Evolutionary conservation across 352 stramenopile genomes (phyloP), one percentile per base, ranked within the genome.

Genomic region (Phytopythium montanum): DNA sequence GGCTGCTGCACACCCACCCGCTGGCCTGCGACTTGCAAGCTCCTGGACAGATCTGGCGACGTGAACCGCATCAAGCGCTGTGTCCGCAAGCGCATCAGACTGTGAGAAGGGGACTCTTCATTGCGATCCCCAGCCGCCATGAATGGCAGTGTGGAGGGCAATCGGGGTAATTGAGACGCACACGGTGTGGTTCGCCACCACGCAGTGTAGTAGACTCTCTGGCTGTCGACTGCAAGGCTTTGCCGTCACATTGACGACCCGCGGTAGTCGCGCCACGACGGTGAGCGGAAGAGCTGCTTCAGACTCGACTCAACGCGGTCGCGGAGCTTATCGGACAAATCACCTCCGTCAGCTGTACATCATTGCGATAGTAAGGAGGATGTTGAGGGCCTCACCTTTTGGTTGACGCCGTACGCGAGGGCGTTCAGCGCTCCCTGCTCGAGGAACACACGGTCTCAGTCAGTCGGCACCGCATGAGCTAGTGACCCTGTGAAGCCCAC

Each of bases 371-470:
- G 7, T 18, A 28, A 18, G 18, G 41, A 48, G 19, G 21, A 18
- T 9, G 2, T 5, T 48, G 0, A n/a, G n/a, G 19, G 23, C 45
- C 59, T 5, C 48, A 90, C 82, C 69, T 79, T 79, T n/a, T 61
- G 54, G 61, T 90, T 90, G 59, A 88, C 66, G 19, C 83, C 79
- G 51, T 90, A 92, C 0, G 61, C 74, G 23, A 82, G 12, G 9
- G 74, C 67, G 60, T 90, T 90, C 61, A 88, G 73, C 0, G 67
- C 69, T 46, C 83, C 80, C 77, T 90, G n/a, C 25, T 2, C 18
- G 13, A 3, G 13, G 5, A 25, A n/a, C n/a, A 45, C 19, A 45
- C 18, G 16, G n/a, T 45, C 16, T 6, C 6, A 25, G 38, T 45
- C 5, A 25, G 18, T 19, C 23, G 16, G 5, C 6, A 25, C 39